phyloP scores from a whole-genome alignment of 371 early-diverging fungal genomes.

The Mucor irregularis region DNA sequence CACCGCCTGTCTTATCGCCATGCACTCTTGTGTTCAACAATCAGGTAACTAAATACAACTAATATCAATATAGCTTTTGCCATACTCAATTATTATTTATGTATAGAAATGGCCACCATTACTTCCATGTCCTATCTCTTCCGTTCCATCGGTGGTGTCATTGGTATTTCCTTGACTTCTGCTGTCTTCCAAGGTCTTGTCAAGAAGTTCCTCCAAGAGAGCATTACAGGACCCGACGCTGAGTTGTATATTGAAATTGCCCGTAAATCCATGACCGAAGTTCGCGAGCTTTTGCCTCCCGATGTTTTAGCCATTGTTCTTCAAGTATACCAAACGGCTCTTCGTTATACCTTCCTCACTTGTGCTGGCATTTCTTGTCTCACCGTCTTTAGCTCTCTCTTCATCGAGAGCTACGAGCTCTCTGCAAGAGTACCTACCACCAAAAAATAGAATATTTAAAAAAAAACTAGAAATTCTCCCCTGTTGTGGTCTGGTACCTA shows the following conservation, averaged over 20 bases:
- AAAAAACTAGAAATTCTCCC: not conserved
- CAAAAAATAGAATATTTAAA: not conserved
- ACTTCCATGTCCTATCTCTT: conserved; percentile 50
- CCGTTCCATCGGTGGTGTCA: conserved; percentile 45
- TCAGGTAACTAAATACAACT: conserved; percentile 23
- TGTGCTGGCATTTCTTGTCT: conserved; percentile 31
- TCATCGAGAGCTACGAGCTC: conserved; percentile 51
- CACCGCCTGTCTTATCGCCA: conserved; percentile 37
- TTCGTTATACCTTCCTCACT: conserved; percentile 35
- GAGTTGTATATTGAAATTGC: conserved; percentile 45
- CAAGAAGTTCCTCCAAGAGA: conserved; percentile 21
- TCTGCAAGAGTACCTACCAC: conserved; percentile 25
- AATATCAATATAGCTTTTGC: not conserved
- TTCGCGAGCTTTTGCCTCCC: conserved; percentile 36
- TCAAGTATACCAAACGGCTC: conserved; percentile 39
- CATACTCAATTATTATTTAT: not conserved
- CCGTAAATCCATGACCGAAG: conserved; percentile 48
- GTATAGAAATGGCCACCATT: conserved; percentile 46
- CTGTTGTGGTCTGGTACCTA: no score
- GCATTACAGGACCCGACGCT: conserved; percentile 45
- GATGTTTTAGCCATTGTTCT: conserved; percentile 39
- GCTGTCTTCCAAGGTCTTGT: conserved; percentile 47
- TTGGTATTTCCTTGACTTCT: conserved; percentile 43
- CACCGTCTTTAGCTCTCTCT: conserved; percentile 44
- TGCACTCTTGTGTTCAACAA: conserved; percentile 38